Evolutionary conservation across 1,284 basidiomycete species (phyloP).

Genomic region (Moesziomyces sp.): DNA sequence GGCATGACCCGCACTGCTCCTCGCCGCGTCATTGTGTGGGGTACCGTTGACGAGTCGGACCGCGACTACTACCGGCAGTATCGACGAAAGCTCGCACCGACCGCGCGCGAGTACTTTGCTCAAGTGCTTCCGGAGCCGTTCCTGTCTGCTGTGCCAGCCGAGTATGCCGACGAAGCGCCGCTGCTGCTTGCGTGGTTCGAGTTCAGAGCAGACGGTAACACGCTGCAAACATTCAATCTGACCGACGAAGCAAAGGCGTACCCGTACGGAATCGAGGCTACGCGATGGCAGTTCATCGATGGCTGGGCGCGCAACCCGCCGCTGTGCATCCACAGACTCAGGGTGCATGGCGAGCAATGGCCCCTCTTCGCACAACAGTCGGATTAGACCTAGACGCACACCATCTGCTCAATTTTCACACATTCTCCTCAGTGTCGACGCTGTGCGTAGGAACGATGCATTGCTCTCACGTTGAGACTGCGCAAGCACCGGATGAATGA

Average conservation of each 20-base stretch:
- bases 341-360: conserved; percentile 32
- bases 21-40: conserved; percentile 34
- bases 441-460: neutral
- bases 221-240: conserved; percentile 33
- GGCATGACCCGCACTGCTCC: conserved; percentile 35
- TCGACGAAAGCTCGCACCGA: conserved; percentile 9
- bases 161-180: conserved; percentile 27
- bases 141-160: conserved; percentile 17
- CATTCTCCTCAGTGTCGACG: neutral
- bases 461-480: no score
- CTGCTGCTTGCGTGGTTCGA: conserved; percentile 28
- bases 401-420: neutral
- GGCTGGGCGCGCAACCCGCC: conserved; percentile 33
- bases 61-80: conserved; percentile 23
- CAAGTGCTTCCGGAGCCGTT: conserved; percentile 14
- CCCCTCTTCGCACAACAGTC: conserved; percentile 14
- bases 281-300: conserved; percentile 39
- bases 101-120: conserved; percentile 14
- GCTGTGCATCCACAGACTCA: conserved; percentile 31
- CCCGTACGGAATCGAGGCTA: conserved; percentile 28
- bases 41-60: conserved; percentile 24
- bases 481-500: neutral
- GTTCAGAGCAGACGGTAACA: conserved; percentile 32
- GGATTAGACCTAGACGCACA: neutral
- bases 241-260: conserved; percentile 26